Base-by-base conservation (phyloP, 768 basidiomycete species). In the Gyrodon lividus region DNA sequence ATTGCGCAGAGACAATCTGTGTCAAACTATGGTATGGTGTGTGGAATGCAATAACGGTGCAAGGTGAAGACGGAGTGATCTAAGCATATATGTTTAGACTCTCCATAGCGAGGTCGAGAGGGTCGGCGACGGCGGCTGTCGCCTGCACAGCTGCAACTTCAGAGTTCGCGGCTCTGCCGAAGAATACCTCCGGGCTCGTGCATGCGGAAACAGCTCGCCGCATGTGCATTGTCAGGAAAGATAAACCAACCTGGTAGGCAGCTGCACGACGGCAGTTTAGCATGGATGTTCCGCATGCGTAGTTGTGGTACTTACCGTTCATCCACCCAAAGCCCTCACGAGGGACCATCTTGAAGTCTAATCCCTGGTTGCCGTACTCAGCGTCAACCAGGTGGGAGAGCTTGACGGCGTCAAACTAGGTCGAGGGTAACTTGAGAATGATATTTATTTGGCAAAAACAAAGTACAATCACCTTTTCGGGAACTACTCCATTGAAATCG, bases 241-340 rank as follows among this genome's bases (percentile, higher is more conserved):
- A 88, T 39, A 98, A 70, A n/a, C 96, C 96, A 47, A 98, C 90
- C 74, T 98, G 96, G 69, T 93, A 98, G 26, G 94, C 91, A 59
- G 95, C 91, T 93, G 60, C 37, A 52, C 34, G 49, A 44, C 48
- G 23, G 33, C 46, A 31, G 33, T 22, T 43, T 39, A 51, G 48
- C 49, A 35, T 52, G 24, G 33, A n/a, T 23, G 41, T 26, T 28
- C 13, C 28, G 9, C 23, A 33, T 33, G 7, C 14, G 24, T 19
- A 0, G 2, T 30, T 10, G 16, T 10, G 31, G 34, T 10, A 73
- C 85, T 54, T 61, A 92, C 92, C 79, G 56, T 96, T 96, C 89
- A 94, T 97, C 96, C 94, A 98, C 8, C 96, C 96, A 65, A 98
- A 99, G 48, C 96, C 96, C 72, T 98, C 96, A 13, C 94, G 82